Conservation (phyloP, 2,329 filamentous ascomycete species). For the Incumbomyces lentus region DNA sequence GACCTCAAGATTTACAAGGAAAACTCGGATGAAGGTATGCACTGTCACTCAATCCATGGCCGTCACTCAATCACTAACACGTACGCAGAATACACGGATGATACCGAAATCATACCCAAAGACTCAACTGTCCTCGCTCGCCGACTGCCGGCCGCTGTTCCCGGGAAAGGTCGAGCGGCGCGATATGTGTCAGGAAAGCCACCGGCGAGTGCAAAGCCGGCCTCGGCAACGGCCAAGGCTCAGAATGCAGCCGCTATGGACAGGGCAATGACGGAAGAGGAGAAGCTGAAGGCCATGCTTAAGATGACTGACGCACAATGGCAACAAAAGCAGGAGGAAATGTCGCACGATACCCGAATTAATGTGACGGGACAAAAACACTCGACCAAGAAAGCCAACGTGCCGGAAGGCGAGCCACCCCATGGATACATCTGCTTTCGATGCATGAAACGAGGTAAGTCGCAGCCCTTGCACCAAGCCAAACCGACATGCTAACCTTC, state of each 20-base stretch:
- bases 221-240: conserved; percentile 33
- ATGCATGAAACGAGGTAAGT: conserved; percentile 73
- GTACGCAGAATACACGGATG: conserved; percentile 79
- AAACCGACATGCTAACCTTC: conserved; percentile 22
- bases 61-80: conserved; percentile 15
- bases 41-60: background rate
- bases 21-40: conserved; percentile 71
- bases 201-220: conserved; percentile 68
- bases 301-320: conserved; percentile 82
- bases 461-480: background rate
- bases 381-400: conserved; percentile 43
- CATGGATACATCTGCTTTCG: conserved; percentile 93
- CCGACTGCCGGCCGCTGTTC: conserved; percentile 70
- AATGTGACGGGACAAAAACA: conserved; percentile 30
- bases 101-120: conserved; percentile 91
- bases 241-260: conserved; percentile 48
- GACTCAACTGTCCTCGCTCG: conserved; percentile 89
- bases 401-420: conserved; percentile 86
- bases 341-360: conserved; percentile 53
- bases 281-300: conserved; percentile 87
- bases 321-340: conserved; percentile 84
- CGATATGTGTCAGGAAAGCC: conserved; percentile 95
- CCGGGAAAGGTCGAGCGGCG: conserved; percentile 79
- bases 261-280: conserved; percentile 79
- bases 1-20: conserved; percentile 91